phyloP scores from a whole-genome alignment of 139 green algal genomes.

The Marvania coccoides region DNA sequence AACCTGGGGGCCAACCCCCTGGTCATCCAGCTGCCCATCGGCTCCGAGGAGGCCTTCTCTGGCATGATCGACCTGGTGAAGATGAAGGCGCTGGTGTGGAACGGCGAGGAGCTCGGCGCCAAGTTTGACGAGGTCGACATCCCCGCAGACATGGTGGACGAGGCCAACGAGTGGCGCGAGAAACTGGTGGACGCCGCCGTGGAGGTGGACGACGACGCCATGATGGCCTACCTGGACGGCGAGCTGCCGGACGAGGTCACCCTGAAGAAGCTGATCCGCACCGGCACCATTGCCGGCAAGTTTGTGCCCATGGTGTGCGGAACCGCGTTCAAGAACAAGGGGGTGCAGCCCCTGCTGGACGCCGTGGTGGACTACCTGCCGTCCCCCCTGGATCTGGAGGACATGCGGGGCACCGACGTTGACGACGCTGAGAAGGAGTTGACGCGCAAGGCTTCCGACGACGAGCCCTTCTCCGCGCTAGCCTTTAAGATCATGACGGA shows the following conservation, averaged over 20 bases:
- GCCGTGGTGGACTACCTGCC: conserved; percentile 93
- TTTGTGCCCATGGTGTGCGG: conserved; percentile 95
- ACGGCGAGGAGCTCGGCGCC: conserved; percentile 90
- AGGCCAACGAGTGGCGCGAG: conserved; percentile 78
- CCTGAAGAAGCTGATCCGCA: conserved; percentile 83
- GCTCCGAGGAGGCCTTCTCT: conserved; percentile 85
- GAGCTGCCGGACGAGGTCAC: conserved; percentile 74
- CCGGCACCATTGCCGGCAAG: conserved; percentile 69
- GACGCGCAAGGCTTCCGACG: conserved; percentile 63
- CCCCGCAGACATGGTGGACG: conserved; percentile 75
- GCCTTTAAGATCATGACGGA: conserved; percentile 99
- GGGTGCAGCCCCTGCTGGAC: conserved; percentile 97
- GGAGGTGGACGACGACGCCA: conserved; percentile 68
- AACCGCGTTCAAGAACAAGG: conserved; percentile 99
- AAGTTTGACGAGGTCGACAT: conserved; percentile 82
- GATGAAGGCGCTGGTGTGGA: conserved; percentile 95
- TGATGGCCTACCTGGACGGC: conserved; percentile 80
- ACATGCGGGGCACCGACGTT: conserved; percentile 19
- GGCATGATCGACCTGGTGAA: conserved; percentile 94
- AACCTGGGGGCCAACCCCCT: conserved; percentile 85
- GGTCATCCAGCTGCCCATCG: conserved; percentile 86
- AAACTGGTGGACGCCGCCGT: conserved; percentile 85
- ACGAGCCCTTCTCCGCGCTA: conserved; percentile 86
- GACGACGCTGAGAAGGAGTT: conserved; percentile 55
- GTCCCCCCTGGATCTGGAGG: conserved; percentile 74